phyloP scores from a whole-genome alignment of 306 rosid species.

The Cajanus cajan region DNA sequence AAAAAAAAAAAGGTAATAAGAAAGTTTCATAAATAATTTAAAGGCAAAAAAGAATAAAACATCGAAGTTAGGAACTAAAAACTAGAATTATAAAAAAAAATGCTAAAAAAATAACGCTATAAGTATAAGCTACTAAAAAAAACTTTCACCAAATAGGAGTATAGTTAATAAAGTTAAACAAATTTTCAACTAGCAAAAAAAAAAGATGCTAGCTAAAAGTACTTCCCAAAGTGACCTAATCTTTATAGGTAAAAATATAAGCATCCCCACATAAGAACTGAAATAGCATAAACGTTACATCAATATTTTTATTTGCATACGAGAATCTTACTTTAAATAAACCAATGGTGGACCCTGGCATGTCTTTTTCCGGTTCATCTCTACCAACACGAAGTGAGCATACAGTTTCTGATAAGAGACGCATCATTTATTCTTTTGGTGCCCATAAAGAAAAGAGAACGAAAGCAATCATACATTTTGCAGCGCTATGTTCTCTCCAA shows the following conservation, averaged over 20 bases:
- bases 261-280: not conserved
- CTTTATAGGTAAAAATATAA: not conserved
- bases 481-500: slow-evolving; percentile 16
- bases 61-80: no score
- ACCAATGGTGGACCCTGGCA: slow-evolving; percentile 19
- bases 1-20: no score
- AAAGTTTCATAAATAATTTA: no score
- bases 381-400: slow-evolving; percentile 7
- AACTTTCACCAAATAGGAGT: no score
- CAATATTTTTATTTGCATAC: not conserved
- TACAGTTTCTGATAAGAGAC: slow-evolving; percentile 3
- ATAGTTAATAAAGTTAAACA: no score
- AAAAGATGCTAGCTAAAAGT: no score
- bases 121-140: no score
- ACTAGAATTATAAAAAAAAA: no score
- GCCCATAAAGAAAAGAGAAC: slow-evolving; percentile 4
- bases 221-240: no score
- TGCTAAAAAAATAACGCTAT: no score
- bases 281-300: not conserved
- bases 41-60: no score
- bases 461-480: slow-evolving; percentile 11
- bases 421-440: slow-evolving; percentile 35
- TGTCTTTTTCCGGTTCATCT: slow-evolving; percentile 9
- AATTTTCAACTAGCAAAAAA: no score
- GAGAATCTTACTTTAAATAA: slow-evolving; percentile 27